Base-by-base conservation (phyloP, 345 rosid genomes). In the Garcia nutans region DNA sequence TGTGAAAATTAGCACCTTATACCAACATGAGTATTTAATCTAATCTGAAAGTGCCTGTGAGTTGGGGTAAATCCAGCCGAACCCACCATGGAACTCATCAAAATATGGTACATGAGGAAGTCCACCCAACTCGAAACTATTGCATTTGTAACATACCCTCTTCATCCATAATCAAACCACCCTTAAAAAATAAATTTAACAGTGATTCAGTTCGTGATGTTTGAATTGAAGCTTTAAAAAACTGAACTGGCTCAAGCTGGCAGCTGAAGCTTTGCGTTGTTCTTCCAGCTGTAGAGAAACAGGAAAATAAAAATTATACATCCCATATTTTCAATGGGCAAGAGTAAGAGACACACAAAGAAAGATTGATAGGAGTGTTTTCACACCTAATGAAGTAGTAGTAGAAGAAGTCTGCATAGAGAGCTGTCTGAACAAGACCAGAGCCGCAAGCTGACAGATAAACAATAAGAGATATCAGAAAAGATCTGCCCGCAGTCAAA, bases 321-420 rank as follows among this genome's bases (percentile, higher is more conserved):
- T 20, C 3, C 5, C 37, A 69, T 49, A 52, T 70, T 52, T 72
- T 45, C 10, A 26, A 63, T 7, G 2, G 44, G 45, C 70, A 11
- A 64, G 73, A 44, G 22, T 1, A 22, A 74, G n/a, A 47, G 20
- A 44, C 20, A 31, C 8, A 47, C 1, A 1, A 6, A 6, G 28
- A 33, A 22, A 60, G 28, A 65, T 7, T 56, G 16, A 13, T 31
- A 19, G 75, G 54, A 69, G n/a, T 17, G 37, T 65, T 68, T 58
- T 47, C 69, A 64, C 75, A 91, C 98, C 98, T 94, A 33, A 90
- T 60, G 82, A 92, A 92, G 80, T 94, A 94, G 84, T 90, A 94
- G 79, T 94, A 94, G 84, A 94, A 94, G 90, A 94, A 94, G 81
- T 94, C 97, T 0, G 93, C 97, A 49, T 94, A 92, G 19, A 94